These are phyloP conservation scores for Diatrype stigma DNA, from an alignment of 2,329 filamentous ascomycete genomes.

Conservation along the genomic window DNA sequence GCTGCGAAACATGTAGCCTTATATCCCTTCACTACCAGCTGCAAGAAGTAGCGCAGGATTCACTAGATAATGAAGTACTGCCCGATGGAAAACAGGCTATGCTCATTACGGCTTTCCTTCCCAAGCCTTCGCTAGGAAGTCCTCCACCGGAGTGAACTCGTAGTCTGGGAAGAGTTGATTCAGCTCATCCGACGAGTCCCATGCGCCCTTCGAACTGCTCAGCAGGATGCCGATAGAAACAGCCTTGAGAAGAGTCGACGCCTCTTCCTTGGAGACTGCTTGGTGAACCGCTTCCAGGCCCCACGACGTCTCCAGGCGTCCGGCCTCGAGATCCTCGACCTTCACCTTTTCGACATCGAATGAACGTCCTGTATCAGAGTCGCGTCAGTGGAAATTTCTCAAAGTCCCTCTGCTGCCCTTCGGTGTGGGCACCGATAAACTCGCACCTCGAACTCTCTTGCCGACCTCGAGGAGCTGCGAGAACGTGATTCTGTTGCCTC, in stretches of 20 bases:
- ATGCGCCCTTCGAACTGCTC: conserved; percentile 36
- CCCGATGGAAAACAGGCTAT: too few species aligned
- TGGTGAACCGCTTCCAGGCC: conserved; percentile 23
- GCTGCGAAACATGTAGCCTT: too few species aligned
- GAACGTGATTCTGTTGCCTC: conserved; percentile 31
- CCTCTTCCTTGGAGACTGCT: conserved; percentile 31
- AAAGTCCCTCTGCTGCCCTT: too few species aligned
- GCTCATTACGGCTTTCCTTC: conserved; percentile 32
- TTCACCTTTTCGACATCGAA: conserved; percentile 43
- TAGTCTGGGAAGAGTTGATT: conserved; percentile 42
- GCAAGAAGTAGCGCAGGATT: too few species aligned
- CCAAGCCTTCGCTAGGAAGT: conserved; percentile 34
- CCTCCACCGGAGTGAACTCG: conserved; percentile 34
- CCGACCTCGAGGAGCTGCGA: conserved; percentile 36
- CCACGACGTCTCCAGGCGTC: conserved; percentile 38
- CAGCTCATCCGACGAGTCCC: conserved; percentile 38
- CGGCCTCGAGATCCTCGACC: conserved; percentile 42
- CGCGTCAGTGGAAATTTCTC: conserved; percentile 9
- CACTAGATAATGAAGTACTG: too few species aligned
- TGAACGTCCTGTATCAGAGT: conserved; percentile 22
- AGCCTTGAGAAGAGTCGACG: conserved; percentile 28
- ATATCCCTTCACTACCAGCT: too few species aligned
- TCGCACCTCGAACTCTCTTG: conserved; percentile 35
- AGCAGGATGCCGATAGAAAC: conserved; percentile 39
- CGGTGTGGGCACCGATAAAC: not conserved